phyloP scores from a whole-genome alignment of 1,284 basidiomycete genomes.

The Cerrena zonata region DNA sequence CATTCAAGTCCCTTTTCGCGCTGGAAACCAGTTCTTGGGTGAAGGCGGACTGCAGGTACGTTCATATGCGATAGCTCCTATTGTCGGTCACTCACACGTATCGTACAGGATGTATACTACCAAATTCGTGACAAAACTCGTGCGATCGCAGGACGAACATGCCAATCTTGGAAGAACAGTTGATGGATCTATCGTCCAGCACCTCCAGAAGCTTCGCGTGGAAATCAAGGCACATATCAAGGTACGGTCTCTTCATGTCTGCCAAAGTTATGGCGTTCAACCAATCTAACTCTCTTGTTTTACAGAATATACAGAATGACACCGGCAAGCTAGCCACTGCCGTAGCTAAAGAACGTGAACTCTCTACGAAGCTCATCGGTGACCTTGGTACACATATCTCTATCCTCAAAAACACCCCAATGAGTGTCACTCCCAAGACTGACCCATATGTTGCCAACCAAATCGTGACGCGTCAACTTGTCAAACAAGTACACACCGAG shows the following conservation, averaged over 20 bases:
- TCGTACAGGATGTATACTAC: conserved; percentile 82
- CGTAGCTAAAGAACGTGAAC: conserved; percentile 91
- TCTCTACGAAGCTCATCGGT: conserved; percentile 82
- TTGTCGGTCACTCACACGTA: background rate
- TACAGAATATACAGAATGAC: conserved; percentile 92
- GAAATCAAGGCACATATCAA: conserved; percentile 99
- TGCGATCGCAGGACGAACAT: conserved; percentile 90
- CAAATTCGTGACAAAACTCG: conserved; percentile 91
- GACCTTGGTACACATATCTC: conserved; percentile 86
- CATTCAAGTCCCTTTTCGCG: conserved; percentile 94
- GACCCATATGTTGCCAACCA: conserved; percentile 87
- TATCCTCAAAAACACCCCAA: conserved; percentile 91
- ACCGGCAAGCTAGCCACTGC: conserved; percentile 91
- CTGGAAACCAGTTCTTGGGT: conserved; percentile 92
- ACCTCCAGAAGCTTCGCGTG: conserved; percentile 86
- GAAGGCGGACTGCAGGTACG: conserved; percentile 71
- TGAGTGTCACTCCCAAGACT: conserved; percentile 75
- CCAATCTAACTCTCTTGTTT: too few relatives aligned
- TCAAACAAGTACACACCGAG: conserved; percentile 93
- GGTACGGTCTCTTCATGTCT: conserved; percentile 34
- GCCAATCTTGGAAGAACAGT: conserved; percentile 94
- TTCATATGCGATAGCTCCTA: background rate
- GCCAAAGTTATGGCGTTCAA: background rate
- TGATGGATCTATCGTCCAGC: conserved; percentile 96
- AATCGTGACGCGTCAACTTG: conserved; percentile 80